phyloP scores from a whole-genome alignment of 306 rosid genomes.

The Inga laurina region DNA sequence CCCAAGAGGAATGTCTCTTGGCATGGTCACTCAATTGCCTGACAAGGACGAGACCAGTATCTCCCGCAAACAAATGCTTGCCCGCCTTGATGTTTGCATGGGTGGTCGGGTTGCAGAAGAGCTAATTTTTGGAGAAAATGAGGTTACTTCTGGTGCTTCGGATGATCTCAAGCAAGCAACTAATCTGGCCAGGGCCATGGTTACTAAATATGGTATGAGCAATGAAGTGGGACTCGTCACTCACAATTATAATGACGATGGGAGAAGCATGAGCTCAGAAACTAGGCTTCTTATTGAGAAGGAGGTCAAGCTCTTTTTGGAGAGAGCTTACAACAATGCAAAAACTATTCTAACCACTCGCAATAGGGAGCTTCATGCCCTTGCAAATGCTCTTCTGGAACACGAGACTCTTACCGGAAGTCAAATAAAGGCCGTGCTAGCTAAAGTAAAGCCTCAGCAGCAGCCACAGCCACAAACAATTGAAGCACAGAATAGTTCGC shows the following conservation, averaged over 20 bases:
- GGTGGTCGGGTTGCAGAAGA: conserved; percentile 96
- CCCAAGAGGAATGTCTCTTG: conserved; percentile 89
- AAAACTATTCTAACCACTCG: conserved; percentile 78
- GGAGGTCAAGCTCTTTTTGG: conserved; percentile 72
- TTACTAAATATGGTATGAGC: conserved; percentile 89
- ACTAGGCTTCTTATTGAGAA: conserved; percentile 88
- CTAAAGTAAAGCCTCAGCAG: conserved; percentile 47
- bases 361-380: conserved; percentile 77
- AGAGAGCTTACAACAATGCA: conserved; percentile 80
- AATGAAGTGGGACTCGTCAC: conserved; percentile 73
- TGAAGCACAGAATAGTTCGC: conserved; percentile 56
- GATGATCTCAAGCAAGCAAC: conserved; percentile 76
- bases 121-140: conserved; percentile 84
- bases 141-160: conserved; percentile 82
- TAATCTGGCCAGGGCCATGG: conserved; percentile 79
- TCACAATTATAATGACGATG: conserved; percentile 75
- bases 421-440: conserved; percentile 69
- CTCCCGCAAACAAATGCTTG: conserved; percentile 86
- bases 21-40: conserved; percentile 86
- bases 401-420: conserved; percentile 75
- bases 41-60: conserved; percentile 71
- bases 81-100: conserved; percentile 81
- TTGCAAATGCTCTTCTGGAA: conserved; percentile 82
- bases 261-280: conserved; percentile 94
- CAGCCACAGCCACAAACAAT: conserved; percentile 42